Evolutionary conservation across 2,329 filamentous ascomycete species (phyloP).

Genomic region (Gyromitra esculenta): DNA sequence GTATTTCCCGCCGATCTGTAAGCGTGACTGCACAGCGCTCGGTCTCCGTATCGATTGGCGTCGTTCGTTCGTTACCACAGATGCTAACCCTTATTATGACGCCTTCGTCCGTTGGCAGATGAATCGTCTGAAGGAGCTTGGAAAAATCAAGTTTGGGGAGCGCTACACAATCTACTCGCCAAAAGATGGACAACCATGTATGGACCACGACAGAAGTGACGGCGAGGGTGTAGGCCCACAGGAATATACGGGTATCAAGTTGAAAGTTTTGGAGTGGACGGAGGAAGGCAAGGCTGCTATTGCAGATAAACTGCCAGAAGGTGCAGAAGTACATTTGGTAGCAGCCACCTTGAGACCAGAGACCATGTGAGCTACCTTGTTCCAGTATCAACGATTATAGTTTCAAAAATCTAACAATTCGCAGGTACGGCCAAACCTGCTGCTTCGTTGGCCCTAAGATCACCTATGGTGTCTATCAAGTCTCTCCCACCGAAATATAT

Average conservation of each 20-base stretch:
- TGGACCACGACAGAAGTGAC: slow-evolving; percentile 84
- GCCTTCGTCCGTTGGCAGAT: slow-evolving; percentile 97
- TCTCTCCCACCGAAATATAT: slow-evolving; percentile 80
- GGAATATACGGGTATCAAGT: slow-evolving; percentile 91
- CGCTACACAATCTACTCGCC: slow-evolving; percentile 92
- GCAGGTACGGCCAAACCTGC: slow-evolving; percentile 85
- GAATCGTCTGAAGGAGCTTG: slow-evolving; percentile 85
- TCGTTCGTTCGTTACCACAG: slow-evolving; percentile 90
- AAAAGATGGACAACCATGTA: slow-evolving; percentile 86
- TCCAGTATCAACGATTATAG: slow-evolving; percentile 8
- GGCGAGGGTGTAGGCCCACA: slow-evolving; percentile 86
- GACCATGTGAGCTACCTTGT: slow-evolving; percentile 73
- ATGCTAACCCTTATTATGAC: slow-evolving; percentile 96
- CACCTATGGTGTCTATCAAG: slow-evolving; percentile 86
- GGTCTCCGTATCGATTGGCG: slow-evolving; percentile 93
- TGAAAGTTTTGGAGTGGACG: slow-evolving; percentile 90
- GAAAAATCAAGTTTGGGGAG: slow-evolving; percentile 94
- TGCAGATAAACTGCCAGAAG: slow-evolving; percentile 79
- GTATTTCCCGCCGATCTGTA: slow-evolving; percentile 85
- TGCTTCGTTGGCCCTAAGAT: slow-evolving; percentile 94
- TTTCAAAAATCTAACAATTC: slow-evolving; percentile 9
- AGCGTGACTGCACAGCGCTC: slow-evolving; percentile 81
- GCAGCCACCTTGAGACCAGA: slow-evolving; percentile 92
- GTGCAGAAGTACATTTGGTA: slow-evolving; percentile 84
- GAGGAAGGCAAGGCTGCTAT: slow-evolving; percentile 76